Evolutionary conservation across 495 filamentous ascomycete genomes (phyloP).

Genomic region (Hypoxylon lienhwacheense): DNA sequence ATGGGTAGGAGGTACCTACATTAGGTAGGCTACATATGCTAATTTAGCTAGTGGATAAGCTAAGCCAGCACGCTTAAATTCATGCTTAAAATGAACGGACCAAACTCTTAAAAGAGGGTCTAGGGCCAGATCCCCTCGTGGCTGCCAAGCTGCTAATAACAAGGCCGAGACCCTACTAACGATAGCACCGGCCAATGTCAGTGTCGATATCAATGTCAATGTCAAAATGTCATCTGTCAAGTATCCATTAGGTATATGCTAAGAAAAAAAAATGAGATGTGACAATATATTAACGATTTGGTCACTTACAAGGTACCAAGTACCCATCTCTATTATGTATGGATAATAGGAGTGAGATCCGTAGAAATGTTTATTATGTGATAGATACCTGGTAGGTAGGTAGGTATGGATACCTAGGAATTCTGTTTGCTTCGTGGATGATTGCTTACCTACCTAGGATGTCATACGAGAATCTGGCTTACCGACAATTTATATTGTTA

Average conservation of each 20-base stretch:
- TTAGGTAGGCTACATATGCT: no score
- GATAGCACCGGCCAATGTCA: constrained; percentile 16
- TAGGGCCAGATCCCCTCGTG: constrained; percentile 39
- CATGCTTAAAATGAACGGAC: constrained; percentile 50
- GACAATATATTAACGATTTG: no score
- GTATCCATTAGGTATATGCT: no score
- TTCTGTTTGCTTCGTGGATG: constrained; percentile 30
- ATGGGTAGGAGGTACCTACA: no score
- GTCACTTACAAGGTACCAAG: no score
- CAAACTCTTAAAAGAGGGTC: constrained; percentile 27
- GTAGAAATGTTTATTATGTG: not conserved
- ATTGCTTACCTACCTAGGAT: constrained; percentile 18
- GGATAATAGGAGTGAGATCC: no score
- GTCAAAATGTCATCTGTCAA: constrained; percentile 13
- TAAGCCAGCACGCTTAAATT: constrained; percentile 50
- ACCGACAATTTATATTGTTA: constrained; percentile 30
- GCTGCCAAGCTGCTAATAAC: constrained; percentile 39
- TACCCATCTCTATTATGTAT: no score
- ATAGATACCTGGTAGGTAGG: no score
- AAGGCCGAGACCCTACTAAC: constrained; percentile 16
- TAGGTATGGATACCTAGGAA: not conserved
- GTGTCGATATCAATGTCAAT: no score
- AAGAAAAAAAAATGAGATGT: no score
- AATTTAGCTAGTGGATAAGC: no score
- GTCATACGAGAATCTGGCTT: constrained; percentile 4